Conservation (phyloP, 1,139 yeast species). For the Hemisphaericaspora subhashii region DNA sequence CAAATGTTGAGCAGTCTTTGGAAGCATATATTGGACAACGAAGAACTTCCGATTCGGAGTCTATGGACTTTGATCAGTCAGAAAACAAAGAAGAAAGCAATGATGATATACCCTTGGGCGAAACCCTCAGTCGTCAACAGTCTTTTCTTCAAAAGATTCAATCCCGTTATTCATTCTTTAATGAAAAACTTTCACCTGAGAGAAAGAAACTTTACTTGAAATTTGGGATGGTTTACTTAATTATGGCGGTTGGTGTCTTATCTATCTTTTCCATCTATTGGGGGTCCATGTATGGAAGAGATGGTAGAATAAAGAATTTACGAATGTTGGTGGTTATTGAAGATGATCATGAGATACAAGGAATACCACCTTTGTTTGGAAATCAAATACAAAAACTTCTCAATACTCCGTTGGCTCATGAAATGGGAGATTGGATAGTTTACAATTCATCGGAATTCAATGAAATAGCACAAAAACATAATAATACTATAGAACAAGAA, state of each 20-base stretch:
- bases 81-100: neutral
- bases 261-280: slow-evolving; percentile 39
- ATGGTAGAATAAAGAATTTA: slow-evolving; percentile 27
- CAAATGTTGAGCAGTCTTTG: slow-evolving; percentile 2
- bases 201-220: slow-evolving; percentile 21
- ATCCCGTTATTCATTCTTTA: slow-evolving; percentile 25
- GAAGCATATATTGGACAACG: slow-evolving; percentile 2
- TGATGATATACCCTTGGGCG: neutral
- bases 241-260: slow-evolving; percentile 32
- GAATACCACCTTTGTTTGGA: slow-evolving; percentile 32
- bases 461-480: slow-evolving; percentile 28
- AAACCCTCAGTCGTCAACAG: slow-evolving; percentile 14
- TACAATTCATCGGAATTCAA: slow-evolving; percentile 26
- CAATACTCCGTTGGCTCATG: slow-evolving; percentile 16
- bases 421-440: slow-evolving; percentile 42
- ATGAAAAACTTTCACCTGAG: slow-evolving; percentile 21
- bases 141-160: slow-evolving; percentile 18
- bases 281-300: slow-evolving; percentile 37
- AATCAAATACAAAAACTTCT: slow-evolving; percentile 20
- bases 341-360: slow-evolving; percentile 26
- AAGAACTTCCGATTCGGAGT: slow-evolving; percentile 1
- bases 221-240: slow-evolving; percentile 19
- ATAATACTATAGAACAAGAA: slow-evolving; percentile 31
- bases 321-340: slow-evolving; percentile 40
- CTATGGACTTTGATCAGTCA: neutral